Conservation (phyloP, 441 rosid genomes). For the Jatropha podagrica region DNA sequence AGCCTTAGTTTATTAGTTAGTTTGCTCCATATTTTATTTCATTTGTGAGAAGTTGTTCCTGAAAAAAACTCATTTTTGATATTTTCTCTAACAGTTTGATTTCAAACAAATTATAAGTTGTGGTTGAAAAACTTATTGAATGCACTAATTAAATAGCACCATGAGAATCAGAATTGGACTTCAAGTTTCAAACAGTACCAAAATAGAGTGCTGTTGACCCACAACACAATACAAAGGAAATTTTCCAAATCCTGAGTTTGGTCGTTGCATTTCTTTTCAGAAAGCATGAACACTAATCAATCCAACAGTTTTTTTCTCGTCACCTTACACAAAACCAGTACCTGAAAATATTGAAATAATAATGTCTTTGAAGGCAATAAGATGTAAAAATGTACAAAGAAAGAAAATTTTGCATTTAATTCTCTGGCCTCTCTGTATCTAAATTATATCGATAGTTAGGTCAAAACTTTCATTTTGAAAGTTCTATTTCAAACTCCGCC, state of each 20-base stretch:
- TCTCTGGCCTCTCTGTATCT: neutral
- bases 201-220: neutral
- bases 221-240: neutral
- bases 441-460: too few relatives aligned
- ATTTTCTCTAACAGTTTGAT: neutral
- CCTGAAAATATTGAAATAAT: slow-evolving; percentile 12
- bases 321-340: slow-evolving; percentile 3
- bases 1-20: too few relatives aligned
- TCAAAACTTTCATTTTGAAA: too few relatives aligned
- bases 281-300: neutral
- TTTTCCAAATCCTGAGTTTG: neutral
- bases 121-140: neutral
- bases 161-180: neutral
- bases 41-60: too few relatives aligned
- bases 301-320: neutral
- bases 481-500: too few relatives aligned
- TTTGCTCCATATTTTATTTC: too few relatives aligned
- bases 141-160: neutral
- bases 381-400: neutral
- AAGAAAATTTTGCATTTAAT: slow-evolving; percentile 10
- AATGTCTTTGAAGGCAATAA: slow-evolving; percentile 1
- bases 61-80: too few relatives aligned
- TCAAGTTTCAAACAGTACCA: neutral
- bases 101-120: neutral
- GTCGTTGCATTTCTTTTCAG: neutral